Evolutionary conservation across 495 filamentous ascomycete genomes (phyloP).

Genomic region (Penicillium nucicola): DNA sequence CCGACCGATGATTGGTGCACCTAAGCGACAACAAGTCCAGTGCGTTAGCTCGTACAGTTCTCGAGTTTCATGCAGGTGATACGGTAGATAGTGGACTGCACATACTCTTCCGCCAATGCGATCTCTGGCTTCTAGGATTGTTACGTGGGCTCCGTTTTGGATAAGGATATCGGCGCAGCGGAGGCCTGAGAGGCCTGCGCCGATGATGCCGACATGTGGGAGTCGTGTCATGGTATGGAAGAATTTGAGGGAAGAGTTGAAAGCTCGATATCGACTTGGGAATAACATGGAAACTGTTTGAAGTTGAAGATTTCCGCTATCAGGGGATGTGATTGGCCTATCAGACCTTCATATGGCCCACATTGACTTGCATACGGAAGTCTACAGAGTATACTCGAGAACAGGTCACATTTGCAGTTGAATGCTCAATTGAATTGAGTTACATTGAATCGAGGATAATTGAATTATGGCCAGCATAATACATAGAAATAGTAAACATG

Average conservation of each 20-base stretch:
- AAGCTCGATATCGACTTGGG: too few relatives aligned
- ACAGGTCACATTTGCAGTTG: not conserved
- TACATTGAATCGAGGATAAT: not conserved
- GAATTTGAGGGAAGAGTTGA: not conserved
- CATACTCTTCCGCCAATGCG: constrained; percentile 78
- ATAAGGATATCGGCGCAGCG: constrained; percentile 80
- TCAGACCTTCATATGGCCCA: too few relatives aligned
- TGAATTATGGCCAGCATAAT: constrained; percentile 26
- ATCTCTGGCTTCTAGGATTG: constrained; percentile 80
- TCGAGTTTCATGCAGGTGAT: not conserved
- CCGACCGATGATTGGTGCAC: constrained; percentile 37
- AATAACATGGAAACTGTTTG: too few relatives aligned
- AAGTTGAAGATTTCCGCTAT: too few relatives aligned
- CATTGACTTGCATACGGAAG: too few relatives aligned
- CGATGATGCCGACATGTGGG: constrained; percentile 70
- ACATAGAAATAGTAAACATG: constrained; percentile 8
- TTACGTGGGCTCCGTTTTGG: constrained; percentile 75
- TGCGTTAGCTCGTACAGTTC: not conserved
- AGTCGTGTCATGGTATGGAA: constrained; percentile 24
- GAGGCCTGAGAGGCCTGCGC: constrained; percentile 84
- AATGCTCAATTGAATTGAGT: not conserved
- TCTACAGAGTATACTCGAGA: too few relatives aligned
- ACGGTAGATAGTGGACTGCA: not conserved
- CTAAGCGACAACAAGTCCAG: constrained; percentile 15
- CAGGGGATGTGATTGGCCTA: too few relatives aligned